Base-by-base conservation (phyloP, 106 monocot genomes). In the Allium sativum region DNA sequence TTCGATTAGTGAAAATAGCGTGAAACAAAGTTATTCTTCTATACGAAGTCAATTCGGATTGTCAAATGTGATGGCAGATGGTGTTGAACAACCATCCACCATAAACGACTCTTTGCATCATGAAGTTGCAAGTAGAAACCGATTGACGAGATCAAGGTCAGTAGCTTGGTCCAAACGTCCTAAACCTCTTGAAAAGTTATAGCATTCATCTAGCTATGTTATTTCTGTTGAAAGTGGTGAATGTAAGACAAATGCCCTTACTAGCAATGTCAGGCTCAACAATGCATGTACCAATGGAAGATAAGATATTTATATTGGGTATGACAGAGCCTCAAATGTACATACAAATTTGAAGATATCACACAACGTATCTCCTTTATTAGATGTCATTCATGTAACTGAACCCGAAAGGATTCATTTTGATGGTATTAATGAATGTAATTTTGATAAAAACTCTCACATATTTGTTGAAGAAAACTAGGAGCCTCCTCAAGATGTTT, bases 331-430 rank as follows among this genome's bases (percentile, higher is more conserved):
- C 40, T 48, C 42, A 12, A 42, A 50, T 53, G 65, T 42, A 43
- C n/a, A 46, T 60, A 50, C 55, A 56, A 21, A 51, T 50, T 64
- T 64, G 41, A 53, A 42, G 10, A 58, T 18, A 42, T 15, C 20
- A 13, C 18, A 19, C 13, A 17, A 7, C 18, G 17, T 12, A 22
- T 40, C 20, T 40, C 40, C 42, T 20, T 7, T 56, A 19, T 19
- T 65, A 67, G 62, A 68, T 9, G 31, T 46, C 7, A 19, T 21
- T 51, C 19, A 55, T 9, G 56, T 62, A 42, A 68, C 64, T 68
- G 68, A 68, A 58, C 68, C 68, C 22, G 68, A 64, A 40, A 50
- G 53, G 20, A 58, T 68, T 64, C 44, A 52, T 20, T 68, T 78
- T 73, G 73, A 73, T 58, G 57, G 51, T 40, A 52, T 56, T n/a